Conservation (phyloP, 306 rosid genomes). For the Rosa chinensis region DNA sequence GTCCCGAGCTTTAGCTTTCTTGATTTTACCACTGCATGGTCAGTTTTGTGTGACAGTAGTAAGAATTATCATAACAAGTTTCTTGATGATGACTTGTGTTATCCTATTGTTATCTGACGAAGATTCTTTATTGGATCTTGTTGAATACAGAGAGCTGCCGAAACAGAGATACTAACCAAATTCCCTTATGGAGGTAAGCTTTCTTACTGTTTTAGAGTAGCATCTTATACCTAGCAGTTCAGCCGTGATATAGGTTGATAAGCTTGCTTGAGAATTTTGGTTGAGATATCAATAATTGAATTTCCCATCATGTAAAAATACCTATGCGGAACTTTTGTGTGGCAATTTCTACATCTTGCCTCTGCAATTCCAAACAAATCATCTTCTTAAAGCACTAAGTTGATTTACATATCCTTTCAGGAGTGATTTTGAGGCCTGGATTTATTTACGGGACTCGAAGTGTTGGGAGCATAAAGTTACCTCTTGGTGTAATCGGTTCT, state of each 20-base stretch:
- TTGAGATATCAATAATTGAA: not conserved
- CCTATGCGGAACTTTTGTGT: not conserved
- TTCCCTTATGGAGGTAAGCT: slow-evolving; percentile 79
- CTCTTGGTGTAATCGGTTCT: slow-evolving; percentile 78
- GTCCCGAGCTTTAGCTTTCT: not conserved
- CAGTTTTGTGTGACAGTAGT: not conserved
- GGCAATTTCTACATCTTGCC: not conserved
- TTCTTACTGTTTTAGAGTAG: slow-evolving; percentile 13
- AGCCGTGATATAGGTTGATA: not conserved
- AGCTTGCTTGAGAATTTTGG: not conserved
- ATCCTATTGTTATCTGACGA: slow-evolving; percentile 17
- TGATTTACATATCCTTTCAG: slow-evolving; percentile 43
- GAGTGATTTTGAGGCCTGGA: slow-evolving; percentile 92
- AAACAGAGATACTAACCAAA: slow-evolving; percentile 70
- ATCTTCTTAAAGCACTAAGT: not conserved
- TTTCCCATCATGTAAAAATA: not conserved
- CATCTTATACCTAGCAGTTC: slow-evolving; percentile 1
- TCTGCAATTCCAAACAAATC: not conserved
- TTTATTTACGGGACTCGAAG: slow-evolving; percentile 92
- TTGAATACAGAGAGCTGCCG: slow-evolving; percentile 80
- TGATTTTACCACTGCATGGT: not conserved
- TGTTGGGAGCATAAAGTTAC: slow-evolving; percentile 78
- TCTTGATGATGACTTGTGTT: not conserved
- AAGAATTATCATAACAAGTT: not conserved
- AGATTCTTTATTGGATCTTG: slow-evolving; percentile 17